Base-by-base conservation (phyloP, 306 rosid species). In the Prunus salicina region DNA sequence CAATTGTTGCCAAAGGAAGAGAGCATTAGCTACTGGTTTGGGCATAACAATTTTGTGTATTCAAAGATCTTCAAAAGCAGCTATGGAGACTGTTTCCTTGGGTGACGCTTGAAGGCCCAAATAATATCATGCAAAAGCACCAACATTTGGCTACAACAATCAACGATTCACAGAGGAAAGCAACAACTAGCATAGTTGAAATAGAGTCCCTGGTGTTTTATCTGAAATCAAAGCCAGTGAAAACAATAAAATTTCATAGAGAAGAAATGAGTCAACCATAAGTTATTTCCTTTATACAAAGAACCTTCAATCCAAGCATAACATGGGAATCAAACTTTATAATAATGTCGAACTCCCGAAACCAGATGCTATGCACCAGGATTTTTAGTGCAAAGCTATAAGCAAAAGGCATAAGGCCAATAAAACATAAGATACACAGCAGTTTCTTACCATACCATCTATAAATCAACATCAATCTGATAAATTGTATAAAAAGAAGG, bases 311-410 rank as follows among this genome's bases (percentile, higher is more conserved):
- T 61, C 49, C 69, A 46, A 10, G 30, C 60, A 46, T 50, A 73
- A 46, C 22, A 28, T 61, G 60, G 60, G 69, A 61, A 62, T 74
- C 69, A 74, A 49, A 74, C 60, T 28, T 46, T 1, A 46, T 60
- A 60, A 43, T 24, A 58, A 60, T 47, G 77, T 46, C n/a, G 69
- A 61, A 46, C 76, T 58, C 76, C 76, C 43, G 8, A 67, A 64
- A 67, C 57, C 14, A 6, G 43, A 38, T 6, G 72, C 72, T 13
- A 24, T 13, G 19, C 69, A 46, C 69, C 3, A 14, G 27, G 67
- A 45, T 2, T 61, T 61, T 2, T 9, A 46, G 69, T 12, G 77
- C 69, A 61, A 11, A 18, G 77, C 77, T 27, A 41, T 32, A 62
- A 57, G 43, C 43, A 22, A 72, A 73, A 6, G 19, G 63, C 43